Base-by-base conservation (phyloP, 495 filamentous ascomycete species). In the Daldinia bambusicola region DNA sequence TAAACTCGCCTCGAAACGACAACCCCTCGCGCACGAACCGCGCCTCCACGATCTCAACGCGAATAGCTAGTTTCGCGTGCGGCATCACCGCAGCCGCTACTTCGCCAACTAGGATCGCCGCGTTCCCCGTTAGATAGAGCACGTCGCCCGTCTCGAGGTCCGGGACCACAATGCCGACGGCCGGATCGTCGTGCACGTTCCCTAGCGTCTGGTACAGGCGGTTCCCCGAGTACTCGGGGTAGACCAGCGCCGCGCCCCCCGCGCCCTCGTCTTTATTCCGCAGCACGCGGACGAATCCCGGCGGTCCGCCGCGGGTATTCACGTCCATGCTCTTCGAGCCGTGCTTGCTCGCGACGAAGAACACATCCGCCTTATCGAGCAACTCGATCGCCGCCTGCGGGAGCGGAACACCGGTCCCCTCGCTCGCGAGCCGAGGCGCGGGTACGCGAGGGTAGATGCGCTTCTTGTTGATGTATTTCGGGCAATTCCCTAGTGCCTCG, bases 171-270 rank as follows among this genome's bases (percentile, higher is more conserved):
- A 92, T 73, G 9, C 93, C 88, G 14, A 91, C 86, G 50, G 78
- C 76, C 16, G 91, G 91, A 40, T 86, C 89, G n/a, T 80, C 81
- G 34, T 84, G 78, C 6, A 95, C 79, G 71, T 95, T 94, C 1
- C 92, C 93, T 7, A 95, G 81, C 1, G 90, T 90, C 77, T 96
- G 93, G 67, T 95, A 95, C 0, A 95, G 81, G 43, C 91, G 82
- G 76, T 97, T 94, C 3, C 92, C 92, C 31, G 89, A 91, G 77
- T 91, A 93, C 76, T 95, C 93, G 0, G 92, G 92, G 78, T 91
- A 95, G 14, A 89, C 83, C 31, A 95, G 73, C 2, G 85, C 84
- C 4, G 74, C 72, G 4, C 72, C 76, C 0, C 56, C 58, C 12
- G 81, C 76, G 0, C 82, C 86, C 4, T 65, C 72, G 2, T 78